phyloP scores from a whole-genome alignment of 2,329 filamentous ascomycete species.

The Dactylellina parvicollis region DNA sequence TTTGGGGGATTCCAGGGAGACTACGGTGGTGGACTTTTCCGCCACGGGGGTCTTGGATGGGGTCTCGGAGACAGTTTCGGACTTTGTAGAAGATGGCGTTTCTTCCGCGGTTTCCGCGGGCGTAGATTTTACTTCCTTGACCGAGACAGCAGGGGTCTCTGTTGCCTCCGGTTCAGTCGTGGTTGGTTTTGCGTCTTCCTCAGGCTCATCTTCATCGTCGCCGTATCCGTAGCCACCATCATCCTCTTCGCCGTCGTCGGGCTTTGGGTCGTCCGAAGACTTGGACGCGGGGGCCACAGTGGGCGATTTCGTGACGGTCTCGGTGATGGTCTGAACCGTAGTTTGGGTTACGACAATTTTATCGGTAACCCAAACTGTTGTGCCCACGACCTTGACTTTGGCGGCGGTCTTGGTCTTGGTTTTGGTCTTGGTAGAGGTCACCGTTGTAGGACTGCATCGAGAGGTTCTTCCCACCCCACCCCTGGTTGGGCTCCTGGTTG shows the following conservation, averaged over 20 bases:
- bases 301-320: neutral
- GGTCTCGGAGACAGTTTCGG: neutral
- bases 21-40: too few relatives aligned
- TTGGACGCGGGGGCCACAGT: neutral
- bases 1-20: neutral
- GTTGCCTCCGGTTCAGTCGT: neutral
- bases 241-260: neutral
- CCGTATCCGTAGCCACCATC: neutral
- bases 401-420: conserved; percentile 5
- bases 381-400: neutral
- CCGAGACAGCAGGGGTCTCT: neutral
- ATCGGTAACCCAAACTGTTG: neutral
- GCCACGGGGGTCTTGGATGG: neutral
- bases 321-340: too few relatives aligned
- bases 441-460: conserved; percentile 3
- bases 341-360: too few relatives aligned
- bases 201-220: neutral
- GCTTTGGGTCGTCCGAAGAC: neutral
- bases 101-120: neutral
- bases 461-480: neutral
- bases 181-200: neutral
- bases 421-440: neutral
- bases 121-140: neutral
- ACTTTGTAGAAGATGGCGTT: neutral
- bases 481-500: too few relatives aligned